Evolutionary conservation across 352 stramenopile genomes (phyloP), one percentile per base, ranked within the genome.

Genomic region (Phytophthora parvispora): DNA sequence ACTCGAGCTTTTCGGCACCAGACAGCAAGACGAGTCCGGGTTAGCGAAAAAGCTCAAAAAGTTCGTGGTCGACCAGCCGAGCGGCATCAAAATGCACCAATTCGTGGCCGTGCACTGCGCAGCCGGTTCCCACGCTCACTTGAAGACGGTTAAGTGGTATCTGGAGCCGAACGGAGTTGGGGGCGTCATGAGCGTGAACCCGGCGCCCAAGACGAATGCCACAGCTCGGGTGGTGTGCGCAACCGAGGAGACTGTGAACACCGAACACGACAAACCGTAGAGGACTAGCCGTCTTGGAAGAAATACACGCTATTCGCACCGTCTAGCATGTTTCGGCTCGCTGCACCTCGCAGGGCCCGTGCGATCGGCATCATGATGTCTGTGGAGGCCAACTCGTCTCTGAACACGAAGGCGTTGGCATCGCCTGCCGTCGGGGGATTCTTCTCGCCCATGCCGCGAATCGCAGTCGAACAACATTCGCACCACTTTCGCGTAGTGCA

Each of bases 31-130:
- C 8, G 54, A 51, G 22, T 55, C 47, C 0, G 22, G 29, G 0
- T 4, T 69, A 3, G 43, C 45, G 5, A 61, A 32, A 16, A 57
- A 56, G 10, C 31, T 72, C 16, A 61, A 67, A 34, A 67, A 72
- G 10, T 72, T 72, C 40, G 45, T 68, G 8, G 61, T 65, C 18
- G 40, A 61, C 4, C 54, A 67, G 18, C 54, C 63, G 9, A 45
- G 27, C 12, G 48, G 45, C 12, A 18, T 75, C 4, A 58, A 50
- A 12, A 71, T 71, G 29, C 60, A 75, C 40, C 61, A 75, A 54
- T 75, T 75, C 22, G 67, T 75, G 1, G 57, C 61, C 15, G 63
- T 75, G 0, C 61, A 75, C 22, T 75, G 67, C 10, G 67, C 61
- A 13, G 67, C 61, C 15, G 61, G 67, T 0, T 69, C 67, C 2